phyloP scores from a whole-genome alignment of 108 stramenopile genomes.

The Discostella pseudostelligera region DNA sequence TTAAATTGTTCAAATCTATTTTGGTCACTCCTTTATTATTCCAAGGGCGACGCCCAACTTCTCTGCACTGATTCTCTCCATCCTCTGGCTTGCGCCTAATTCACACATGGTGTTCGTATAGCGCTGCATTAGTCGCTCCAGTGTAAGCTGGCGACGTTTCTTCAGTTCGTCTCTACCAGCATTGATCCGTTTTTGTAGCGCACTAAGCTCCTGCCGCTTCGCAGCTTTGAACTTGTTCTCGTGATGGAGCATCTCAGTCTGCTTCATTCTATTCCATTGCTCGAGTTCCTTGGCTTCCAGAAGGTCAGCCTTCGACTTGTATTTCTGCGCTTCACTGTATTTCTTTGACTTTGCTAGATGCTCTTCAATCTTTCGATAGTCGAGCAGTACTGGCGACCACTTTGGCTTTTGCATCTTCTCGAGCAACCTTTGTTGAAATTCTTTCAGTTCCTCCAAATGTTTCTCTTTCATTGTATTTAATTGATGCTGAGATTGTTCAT shows the following conservation, averaged over 20 bases:
- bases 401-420: constrained; percentile 63
- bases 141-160: too few species aligned
- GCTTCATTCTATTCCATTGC: constrained; percentile 73
- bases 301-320: constrained; percentile 80
- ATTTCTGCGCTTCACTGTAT: constrained; percentile 81
- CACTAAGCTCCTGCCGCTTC: constrained; percentile 74
- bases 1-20: too few species aligned
- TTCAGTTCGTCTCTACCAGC: too few species aligned
- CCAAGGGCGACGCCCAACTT: too few species aligned
- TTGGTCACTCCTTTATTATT: too few species aligned
- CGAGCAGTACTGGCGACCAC: constrained; percentile 76
- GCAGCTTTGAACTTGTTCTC: constrained; percentile 65
- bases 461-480: constrained; percentile 73
- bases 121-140: too few species aligned
- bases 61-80: too few species aligned
- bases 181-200: constrained; percentile 83
- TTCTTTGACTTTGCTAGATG: constrained; percentile 77
- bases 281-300: constrained; percentile 79
- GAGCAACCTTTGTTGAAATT: constrained; percentile 66
- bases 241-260: constrained; percentile 70
- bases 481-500: constrained; percentile 53
- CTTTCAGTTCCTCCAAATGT: constrained; percentile 73
- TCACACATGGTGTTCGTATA: too few species aligned
- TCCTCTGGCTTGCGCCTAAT: too few species aligned
- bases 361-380: constrained; percentile 80